phyloP scores from a whole-genome alignment of 495 filamentous ascomycete genomes.

The Podospora comata region DNA sequence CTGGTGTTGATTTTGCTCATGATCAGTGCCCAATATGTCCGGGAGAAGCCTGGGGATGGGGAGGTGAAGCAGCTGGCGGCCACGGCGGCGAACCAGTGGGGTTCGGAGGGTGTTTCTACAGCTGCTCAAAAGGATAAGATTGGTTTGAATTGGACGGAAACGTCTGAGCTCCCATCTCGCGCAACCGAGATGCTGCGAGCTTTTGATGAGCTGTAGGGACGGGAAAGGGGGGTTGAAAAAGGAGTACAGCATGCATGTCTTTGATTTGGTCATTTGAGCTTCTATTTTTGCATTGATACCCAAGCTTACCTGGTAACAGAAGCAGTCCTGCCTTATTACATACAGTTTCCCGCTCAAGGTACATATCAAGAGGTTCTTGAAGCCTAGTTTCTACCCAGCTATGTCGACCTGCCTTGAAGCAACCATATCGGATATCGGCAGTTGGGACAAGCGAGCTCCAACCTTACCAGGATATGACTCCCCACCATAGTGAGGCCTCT shows the following conservation, averaged over 20 bases:
- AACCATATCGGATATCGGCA: neutral
- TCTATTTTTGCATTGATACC: constrained; percentile 8
- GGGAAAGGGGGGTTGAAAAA: neutral
- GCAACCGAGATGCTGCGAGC: constrained; percentile 33
- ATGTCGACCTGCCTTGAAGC: neutral
- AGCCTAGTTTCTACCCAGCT: no score
- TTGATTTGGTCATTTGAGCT: neutral
- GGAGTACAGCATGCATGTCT: constrained; percentile 1
- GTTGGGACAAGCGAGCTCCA: neutral
- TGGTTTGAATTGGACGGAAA: constrained; percentile 9
- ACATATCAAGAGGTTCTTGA: no score
- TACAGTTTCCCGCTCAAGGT: no score
- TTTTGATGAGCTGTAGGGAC: constrained; percentile 42
- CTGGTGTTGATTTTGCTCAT: constrained; percentile 46
- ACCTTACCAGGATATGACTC: neutral
- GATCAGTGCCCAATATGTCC: constrained; percentile 38
- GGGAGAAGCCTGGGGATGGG: neutral
- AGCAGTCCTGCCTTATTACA: constrained; percentile 2
- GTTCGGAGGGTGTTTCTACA: neutral
- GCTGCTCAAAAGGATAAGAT: neutral
- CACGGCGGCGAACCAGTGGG: constrained; percentile 8
- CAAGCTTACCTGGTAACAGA: neutral
- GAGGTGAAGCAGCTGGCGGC: constrained; percentile 22
- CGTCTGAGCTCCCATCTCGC: constrained; percentile 8
- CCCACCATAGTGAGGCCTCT: neutral